A percentile compares a stretch with the other conserved stretches of the same genome.
phyloP scores from a whole-genome alignment of 2,329 filamentous ascomycete species.

The Hymenoscyphus linearis region DNA sequence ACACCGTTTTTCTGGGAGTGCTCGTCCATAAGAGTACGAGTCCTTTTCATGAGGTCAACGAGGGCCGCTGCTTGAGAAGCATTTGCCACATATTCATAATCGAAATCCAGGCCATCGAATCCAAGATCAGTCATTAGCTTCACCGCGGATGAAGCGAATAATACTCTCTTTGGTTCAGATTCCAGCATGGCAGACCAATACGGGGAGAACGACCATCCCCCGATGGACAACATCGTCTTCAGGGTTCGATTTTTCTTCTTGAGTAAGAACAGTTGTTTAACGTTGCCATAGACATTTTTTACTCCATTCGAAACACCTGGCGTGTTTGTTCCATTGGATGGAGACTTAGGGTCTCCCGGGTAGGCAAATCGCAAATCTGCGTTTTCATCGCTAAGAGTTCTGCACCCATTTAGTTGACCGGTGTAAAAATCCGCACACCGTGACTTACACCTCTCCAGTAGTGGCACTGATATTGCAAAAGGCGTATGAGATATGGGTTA shows the following conservation, averaged over 20 bases:
- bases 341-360: slow-evolving; percentile 54
- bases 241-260: slow-evolving; percentile 75
- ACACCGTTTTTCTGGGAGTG: slow-evolving; percentile 36
- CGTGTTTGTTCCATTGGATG: not conserved
- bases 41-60: slow-evolving; percentile 21
- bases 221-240: slow-evolving; percentile 73
- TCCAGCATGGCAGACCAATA: slow-evolving; percentile 66
- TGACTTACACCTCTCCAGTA: slow-evolving; percentile 42
- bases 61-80: slow-evolving; percentile 19
- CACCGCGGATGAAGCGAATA: slow-evolving; percentile 16
- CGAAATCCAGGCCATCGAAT: slow-evolving; percentile 22
- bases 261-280: slow-evolving; percentile 72
- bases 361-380: slow-evolving; percentile 49
- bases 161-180: slow-evolving; percentile 41
- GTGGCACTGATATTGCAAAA: slow-evolving; percentile 69
- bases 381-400: slow-evolving; percentile 7
- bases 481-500: slow-evolving; percentile 73
- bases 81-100: slow-evolving; percentile 23
- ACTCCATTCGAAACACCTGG: slow-evolving; percentile 41
- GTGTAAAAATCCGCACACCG: not conserved
- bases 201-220: slow-evolving; percentile 73
- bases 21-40: slow-evolving; percentile 43
- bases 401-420: not conserved
- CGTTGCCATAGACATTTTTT: slow-evolving; percentile 67
- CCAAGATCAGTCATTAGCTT: slow-evolving; percentile 15